Evolutionary conservation across 768 basidiomycete genomes (phyloP).

Genomic region (Termitomyces sp.): DNA sequence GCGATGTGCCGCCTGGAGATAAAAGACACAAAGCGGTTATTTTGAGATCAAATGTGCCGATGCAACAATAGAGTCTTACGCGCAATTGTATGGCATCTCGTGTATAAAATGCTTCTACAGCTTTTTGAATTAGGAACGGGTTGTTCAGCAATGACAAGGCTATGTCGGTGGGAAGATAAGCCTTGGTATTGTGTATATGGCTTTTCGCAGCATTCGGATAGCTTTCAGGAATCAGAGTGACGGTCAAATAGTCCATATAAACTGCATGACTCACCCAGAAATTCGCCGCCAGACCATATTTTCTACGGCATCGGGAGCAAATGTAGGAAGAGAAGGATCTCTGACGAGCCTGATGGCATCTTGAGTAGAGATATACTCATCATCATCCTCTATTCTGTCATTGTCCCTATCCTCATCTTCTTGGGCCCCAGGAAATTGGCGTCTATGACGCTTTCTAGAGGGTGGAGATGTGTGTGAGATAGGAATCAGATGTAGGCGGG

Average conservation of each 20-base stretch:
- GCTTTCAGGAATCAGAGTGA: conserved; percentile 29
- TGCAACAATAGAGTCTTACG: conserved; percentile 39
- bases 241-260: not conserved
- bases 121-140: conserved; percentile 76
- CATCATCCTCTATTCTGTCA: conserved; percentile 29
- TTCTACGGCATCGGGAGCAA: conserved; percentile 61
- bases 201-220: conserved; percentile 65
- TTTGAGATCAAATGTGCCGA: not conserved
- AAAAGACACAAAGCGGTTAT: not conserved
- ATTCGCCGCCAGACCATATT: conserved; percentile 68
- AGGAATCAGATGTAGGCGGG: conserved; percentile 84
- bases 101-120: conserved; percentile 92
- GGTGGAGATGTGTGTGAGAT: conserved; percentile 69
- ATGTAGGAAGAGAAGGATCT: conserved; percentile 49
- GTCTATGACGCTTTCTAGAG: conserved; percentile 50
- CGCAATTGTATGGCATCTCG: conserved; percentile 88
- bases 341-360: conserved; percentile 67
- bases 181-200: conserved; percentile 76
- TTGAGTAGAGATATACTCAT: conserved; percentile 50
- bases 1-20: conserved; percentile 69
- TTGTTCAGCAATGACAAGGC: conserved; percentile 64
- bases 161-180: conserved; percentile 77
- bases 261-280: conserved; percentile 41
- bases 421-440: conserved; percentile 37
- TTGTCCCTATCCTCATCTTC: conserved; percentile 49